These are phyloP conservation scores for Collybia sp. DNA, from an alignment of 768 basidiomycete genomes.

Conservation along the genomic window DNA sequence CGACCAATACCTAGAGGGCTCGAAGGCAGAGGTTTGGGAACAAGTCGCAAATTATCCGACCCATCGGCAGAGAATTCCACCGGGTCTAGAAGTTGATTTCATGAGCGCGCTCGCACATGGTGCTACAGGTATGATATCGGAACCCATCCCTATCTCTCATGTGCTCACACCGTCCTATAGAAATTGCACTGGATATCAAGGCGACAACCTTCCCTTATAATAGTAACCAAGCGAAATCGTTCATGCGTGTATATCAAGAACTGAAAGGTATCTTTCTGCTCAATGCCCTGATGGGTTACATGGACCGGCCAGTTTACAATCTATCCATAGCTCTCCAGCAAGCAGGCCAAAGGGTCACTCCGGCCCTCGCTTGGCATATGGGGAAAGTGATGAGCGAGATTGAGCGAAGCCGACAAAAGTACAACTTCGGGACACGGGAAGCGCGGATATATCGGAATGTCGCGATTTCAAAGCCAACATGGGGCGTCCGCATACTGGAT, in stretches of 20 bases:
- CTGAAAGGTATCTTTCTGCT: slow-evolving; percentile 8
- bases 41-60: slow-evolving; percentile 10
- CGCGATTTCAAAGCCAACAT: slow-evolving; percentile 2
- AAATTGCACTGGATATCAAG: slow-evolving; percentile 13
- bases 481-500: slow-evolving; percentile 9
- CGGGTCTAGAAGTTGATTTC: slow-evolving; percentile 12
- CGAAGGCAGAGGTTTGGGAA: slow-evolving; percentile 9
- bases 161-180: slow-evolving; percentile 1
- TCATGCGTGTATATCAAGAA: slow-evolving; percentile 13
- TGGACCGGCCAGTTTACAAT: too few species aligned
- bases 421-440: not conserved
- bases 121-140: slow-evolving; percentile 10
- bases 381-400: slow-evolving; percentile 13
- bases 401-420: slow-evolving; percentile 3
- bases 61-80: slow-evolving; percentile 10
- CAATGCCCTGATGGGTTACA: too few species aligned
- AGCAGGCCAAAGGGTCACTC: slow-evolving; percentile 5
- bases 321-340: not conserved
- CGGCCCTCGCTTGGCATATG: slow-evolving; percentile 14
- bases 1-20: not conserved
- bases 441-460: not conserved
- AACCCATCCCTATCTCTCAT: not conserved
- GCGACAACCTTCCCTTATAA: slow-evolving; percentile 17
- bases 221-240: slow-evolving; percentile 8
- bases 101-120: slow-evolving; percentile 14